These are phyloP conservation scores for Fomitopsis serialis DNA, from an alignment of 768 basidiomycete species.

Conservation along the genomic window DNA sequence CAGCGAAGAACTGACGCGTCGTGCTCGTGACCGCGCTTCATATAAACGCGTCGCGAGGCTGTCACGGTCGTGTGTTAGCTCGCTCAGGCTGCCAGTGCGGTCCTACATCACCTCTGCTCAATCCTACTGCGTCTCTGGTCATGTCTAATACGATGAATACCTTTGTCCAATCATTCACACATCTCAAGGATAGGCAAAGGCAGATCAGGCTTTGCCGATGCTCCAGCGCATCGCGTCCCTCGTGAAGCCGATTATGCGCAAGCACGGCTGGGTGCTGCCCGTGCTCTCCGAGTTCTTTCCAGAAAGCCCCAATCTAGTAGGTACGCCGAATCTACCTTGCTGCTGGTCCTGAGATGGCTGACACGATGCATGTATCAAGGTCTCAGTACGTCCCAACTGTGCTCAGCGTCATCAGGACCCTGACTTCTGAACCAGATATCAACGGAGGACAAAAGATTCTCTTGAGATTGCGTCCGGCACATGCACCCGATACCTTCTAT, in stretches of 20 bases:
- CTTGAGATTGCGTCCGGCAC: slow-evolving; percentile 71
- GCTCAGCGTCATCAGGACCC: too few relatives aligned
- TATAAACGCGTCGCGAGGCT: neutral
- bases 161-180: slow-evolving; percentile 63
- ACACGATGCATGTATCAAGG: slow-evolving; percentile 6
- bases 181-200: slow-evolving; percentile 65
- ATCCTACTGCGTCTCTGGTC: neutral
- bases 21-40: neutral
- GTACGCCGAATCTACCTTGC: slow-evolving; percentile 33
- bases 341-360: neutral
- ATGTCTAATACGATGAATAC: slow-evolving; percentile 24
- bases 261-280: slow-evolving; percentile 74
- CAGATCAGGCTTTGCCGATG: slow-evolving; percentile 61
- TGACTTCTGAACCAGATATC: slow-evolving; percentile 38
- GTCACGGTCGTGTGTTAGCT: too few relatives aligned
- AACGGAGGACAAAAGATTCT: slow-evolving; percentile 81
- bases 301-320: slow-evolving; percentile 62
- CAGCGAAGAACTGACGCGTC: neutral
- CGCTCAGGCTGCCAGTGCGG: too few relatives aligned
- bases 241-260: slow-evolving; percentile 93
- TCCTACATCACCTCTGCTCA: neutral
- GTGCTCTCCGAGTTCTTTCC: slow-evolving; percentile 88
- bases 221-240: slow-evolving; percentile 68
- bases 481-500: slow-evolving; percentile 63
- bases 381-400: slow-evolving; percentile 12